Percentiles rank a stretch among this genome's conserved stretches.
Conservation (phyloP, 805 yeast species). For the Lipomyces anomalus region DNA sequence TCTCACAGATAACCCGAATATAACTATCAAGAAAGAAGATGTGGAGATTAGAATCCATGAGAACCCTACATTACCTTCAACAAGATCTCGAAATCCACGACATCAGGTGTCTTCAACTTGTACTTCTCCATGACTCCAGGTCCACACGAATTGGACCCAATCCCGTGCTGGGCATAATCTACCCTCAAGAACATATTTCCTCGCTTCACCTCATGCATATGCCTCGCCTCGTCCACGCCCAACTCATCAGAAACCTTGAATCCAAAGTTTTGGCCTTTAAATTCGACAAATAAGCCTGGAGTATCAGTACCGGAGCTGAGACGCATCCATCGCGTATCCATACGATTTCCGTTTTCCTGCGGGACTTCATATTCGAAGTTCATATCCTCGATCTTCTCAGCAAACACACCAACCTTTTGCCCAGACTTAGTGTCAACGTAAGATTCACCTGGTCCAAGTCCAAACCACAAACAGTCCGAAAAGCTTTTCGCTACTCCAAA, state of each 20-base stretch:
- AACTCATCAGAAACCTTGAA: constrained; percentile 15
- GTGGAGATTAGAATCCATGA: too few species aligned
- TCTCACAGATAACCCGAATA: too few species aligned
- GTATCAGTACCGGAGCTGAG: background rate
- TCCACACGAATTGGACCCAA: constrained; percentile 32
- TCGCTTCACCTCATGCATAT: constrained; percentile 26
- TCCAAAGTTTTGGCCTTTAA: constrained; percentile 10
- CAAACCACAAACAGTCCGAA: constrained; percentile 32
- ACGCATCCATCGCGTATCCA: constrained; percentile 34
- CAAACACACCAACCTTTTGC: constrained; percentile 29
- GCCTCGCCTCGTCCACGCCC: constrained; percentile 25
- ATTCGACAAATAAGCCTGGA: constrained; percentile 4
- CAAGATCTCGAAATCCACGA: constrained; percentile 8
- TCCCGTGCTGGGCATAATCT: constrained; percentile 29
- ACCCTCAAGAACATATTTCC: constrained; percentile 22
- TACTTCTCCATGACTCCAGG: constrained; percentile 27
- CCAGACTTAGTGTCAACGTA: constrained; percentile 34
- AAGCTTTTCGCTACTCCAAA: constrained; percentile 27
- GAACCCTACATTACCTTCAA: too few species aligned
- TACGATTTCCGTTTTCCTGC: constrained; percentile 37
- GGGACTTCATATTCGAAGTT: constrained; percentile 34
- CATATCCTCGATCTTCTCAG: constrained; percentile 18
- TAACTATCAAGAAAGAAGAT: too few species aligned
- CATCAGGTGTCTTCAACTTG: constrained; percentile 5
- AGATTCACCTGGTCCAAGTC: constrained; percentile 36